Evolutionary conservation across 352 stramenopile genomes (phyloP).

Genomic region (Phytophthora vignae): DNA sequence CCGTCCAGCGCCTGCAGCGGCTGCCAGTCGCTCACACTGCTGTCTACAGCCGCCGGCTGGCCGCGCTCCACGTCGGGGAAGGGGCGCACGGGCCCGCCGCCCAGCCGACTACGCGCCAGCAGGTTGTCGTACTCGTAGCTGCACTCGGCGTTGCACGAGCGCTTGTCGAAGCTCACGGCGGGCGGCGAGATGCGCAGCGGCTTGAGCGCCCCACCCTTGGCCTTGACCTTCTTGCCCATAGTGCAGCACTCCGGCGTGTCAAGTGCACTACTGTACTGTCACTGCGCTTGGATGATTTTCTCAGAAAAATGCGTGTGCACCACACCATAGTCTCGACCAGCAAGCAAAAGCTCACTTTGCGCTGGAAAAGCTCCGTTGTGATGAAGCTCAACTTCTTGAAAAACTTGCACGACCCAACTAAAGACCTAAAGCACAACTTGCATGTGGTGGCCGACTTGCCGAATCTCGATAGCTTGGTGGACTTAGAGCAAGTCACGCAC

Average conservation of each 20-base stretch:
- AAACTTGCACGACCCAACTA: constrained; percentile 28
- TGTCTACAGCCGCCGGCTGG: background rate
- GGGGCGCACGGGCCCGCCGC: constrained; percentile 23
- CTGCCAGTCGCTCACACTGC: constrained; percentile 29
- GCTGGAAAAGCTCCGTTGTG: constrained; percentile 16
- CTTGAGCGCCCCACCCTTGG: constrained; percentile 15
- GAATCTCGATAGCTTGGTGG: constrained; percentile 20
- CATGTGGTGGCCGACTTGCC: constrained; percentile 18
- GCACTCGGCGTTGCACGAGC: constrained; percentile 26
- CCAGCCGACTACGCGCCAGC: constrained; percentile 20
- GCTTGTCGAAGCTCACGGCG: constrained; percentile 28
- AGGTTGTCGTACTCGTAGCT: constrained; percentile 41
- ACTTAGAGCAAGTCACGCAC: background rate
- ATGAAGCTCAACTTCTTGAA: constrained; percentile 39
- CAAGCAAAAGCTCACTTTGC: constrained; percentile 41
- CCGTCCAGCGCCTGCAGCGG: constrained; percentile 12
- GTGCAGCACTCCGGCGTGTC: too few relatives aligned
- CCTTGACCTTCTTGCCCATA: background rate
- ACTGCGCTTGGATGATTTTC: too few relatives aligned
- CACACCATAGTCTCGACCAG: too few relatives aligned
- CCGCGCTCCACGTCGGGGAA: constrained; percentile 32
- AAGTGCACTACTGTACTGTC: too few relatives aligned
- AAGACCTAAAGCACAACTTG: constrained; percentile 17
- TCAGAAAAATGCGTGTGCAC: too few relatives aligned
- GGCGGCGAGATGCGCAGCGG: constrained; percentile 30